Conservation (phyloP, 225 moss, liverwort and hornwort genomes). For the Pleurozium schreberi region DNA sequence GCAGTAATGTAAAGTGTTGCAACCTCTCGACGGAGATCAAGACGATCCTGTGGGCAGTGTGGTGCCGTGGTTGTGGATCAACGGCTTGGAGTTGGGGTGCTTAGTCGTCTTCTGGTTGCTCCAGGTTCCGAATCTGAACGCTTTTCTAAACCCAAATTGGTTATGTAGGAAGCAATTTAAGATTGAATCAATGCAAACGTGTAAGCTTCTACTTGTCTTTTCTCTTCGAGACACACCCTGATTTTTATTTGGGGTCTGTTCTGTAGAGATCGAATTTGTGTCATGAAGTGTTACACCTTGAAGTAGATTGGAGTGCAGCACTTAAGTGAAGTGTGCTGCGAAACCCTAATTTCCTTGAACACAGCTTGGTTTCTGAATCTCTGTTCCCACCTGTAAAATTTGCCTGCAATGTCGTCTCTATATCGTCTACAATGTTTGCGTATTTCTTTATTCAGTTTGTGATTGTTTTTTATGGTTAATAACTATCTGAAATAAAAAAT, state of each 20-base stretch:
- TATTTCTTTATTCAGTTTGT: not conserved
- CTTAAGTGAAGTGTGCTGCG: not conserved
- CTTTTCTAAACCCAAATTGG: not conserved
- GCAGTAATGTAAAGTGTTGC: not conserved
- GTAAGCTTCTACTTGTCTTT: not conserved
- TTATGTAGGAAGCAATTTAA: not conserved
- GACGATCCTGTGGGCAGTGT: conserved; percentile 7
- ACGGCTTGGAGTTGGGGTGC: conserved; percentile 43
- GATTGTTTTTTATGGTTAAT: not conserved
- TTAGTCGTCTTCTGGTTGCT: conserved; percentile 60
- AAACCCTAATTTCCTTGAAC: not conserved
- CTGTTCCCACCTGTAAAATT: not conserved
- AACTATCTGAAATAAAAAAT: not conserved
- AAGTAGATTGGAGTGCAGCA: not conserved
- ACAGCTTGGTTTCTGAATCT: not conserved
- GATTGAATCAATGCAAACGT: not conserved
- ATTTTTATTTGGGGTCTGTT: not conserved
- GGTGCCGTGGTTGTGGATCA: conserved; percentile 52
- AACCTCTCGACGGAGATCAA: not conserved
- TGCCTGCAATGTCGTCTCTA: not conserved
- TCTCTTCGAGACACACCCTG: not conserved
- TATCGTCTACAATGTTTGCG: not conserved
- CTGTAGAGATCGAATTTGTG: not conserved
- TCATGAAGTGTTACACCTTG: not conserved
- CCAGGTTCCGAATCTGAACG: conserved; percentile 25